A percentile compares a stretch with the other conserved stretches of the same genome.
Conservation (phyloP, 495 filamentous ascomycete species). For the Podospora pseudocomata region DNA sequence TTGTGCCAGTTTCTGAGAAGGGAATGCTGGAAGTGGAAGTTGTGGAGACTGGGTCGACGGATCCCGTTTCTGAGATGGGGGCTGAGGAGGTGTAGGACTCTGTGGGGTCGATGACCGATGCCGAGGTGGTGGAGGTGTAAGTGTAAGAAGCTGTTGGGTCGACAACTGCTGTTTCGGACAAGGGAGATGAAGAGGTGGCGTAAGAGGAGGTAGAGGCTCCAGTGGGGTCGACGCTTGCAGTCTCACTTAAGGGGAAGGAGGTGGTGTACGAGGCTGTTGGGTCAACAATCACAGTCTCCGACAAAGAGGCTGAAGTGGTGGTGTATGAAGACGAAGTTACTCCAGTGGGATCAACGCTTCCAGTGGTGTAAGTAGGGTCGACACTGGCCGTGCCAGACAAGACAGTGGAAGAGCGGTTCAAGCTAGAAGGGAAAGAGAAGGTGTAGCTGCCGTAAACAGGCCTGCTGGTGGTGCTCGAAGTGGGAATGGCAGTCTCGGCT, state of each 20-base stretch:
- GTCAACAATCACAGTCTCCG: too few relatives aligned
- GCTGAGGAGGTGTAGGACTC: too few relatives aligned
- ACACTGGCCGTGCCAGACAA: background rate
- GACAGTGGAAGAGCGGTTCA: background rate
- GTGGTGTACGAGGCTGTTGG: too few relatives aligned
- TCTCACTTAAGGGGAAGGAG: too few relatives aligned
- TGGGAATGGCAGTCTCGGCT: background rate
- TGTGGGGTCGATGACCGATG: too few relatives aligned
- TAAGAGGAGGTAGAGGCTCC: too few relatives aligned
- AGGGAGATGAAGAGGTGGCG: background rate
- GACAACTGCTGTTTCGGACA: background rate
- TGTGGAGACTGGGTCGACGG: background rate
- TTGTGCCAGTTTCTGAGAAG: background rate
- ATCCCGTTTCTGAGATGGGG: background rate
- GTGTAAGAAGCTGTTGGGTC: background rate
- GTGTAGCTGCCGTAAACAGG: conserved; percentile 12
- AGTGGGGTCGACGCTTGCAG: too few relatives aligned
- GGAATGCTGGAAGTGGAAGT: background rate
- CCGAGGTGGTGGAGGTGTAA: too few relatives aligned
- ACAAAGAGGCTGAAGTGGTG: background rate
- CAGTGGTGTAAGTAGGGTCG: background rate
- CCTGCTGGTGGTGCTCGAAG: background rate
- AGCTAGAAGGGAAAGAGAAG: background rate
- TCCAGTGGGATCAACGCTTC: background rate
- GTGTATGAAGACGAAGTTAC: background rate